A percentile compares a stretch with the other conserved stretches of the same genome.
Conservation (phyloP, 345 rosid species). For the Eucalyptus erythrocorys region DNA sequence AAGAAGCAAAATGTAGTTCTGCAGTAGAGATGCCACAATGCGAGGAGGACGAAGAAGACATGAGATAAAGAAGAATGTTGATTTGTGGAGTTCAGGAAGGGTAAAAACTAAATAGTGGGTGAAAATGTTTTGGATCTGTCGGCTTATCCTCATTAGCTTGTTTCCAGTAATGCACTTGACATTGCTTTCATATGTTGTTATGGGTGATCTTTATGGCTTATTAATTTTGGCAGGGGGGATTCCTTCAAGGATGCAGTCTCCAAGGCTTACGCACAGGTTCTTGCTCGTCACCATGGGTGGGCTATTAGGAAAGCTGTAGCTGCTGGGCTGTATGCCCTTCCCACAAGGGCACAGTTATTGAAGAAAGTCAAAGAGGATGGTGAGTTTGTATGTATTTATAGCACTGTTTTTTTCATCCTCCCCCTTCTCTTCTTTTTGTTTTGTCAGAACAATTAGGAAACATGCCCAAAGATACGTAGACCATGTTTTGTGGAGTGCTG, state of each 20-base stretch:
- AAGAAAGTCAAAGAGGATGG: slow-evolving; percentile 79
- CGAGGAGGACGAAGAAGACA: not conserved
- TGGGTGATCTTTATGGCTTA: not conserved
- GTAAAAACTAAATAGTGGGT: not conserved
- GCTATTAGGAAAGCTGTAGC: slow-evolving; percentile 83
- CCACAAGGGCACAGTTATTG: slow-evolving; percentile 64
- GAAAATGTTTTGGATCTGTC: not conserved
- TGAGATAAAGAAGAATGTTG: not conserved
- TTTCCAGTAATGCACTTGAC: not conserved
- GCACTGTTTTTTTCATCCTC: not conserved
- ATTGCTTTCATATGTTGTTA: not conserved
- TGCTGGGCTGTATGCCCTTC: slow-evolving; percentile 87
- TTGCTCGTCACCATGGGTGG: slow-evolving; percentile 96
- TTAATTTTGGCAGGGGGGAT: slow-evolving; percentile 32
- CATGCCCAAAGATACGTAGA: not conserved
- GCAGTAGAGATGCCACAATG: not conserved
- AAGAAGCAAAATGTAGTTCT: not conserved
- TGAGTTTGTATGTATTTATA: slow-evolving; percentile 13
- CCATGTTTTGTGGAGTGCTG: not conserved
- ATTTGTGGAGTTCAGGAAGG: not conserved
- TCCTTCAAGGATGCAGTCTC: slow-evolving; percentile 76
- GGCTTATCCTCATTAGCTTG: not conserved
- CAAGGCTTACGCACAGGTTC: slow-evolving; percentile 80
- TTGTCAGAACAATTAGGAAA: not conserved
- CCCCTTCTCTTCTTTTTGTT: not conserved